Evolutionary conservation across 2,329 filamentous ascomycete species (phyloP).

Genomic region (Penicillium brevicompactum): DNA sequence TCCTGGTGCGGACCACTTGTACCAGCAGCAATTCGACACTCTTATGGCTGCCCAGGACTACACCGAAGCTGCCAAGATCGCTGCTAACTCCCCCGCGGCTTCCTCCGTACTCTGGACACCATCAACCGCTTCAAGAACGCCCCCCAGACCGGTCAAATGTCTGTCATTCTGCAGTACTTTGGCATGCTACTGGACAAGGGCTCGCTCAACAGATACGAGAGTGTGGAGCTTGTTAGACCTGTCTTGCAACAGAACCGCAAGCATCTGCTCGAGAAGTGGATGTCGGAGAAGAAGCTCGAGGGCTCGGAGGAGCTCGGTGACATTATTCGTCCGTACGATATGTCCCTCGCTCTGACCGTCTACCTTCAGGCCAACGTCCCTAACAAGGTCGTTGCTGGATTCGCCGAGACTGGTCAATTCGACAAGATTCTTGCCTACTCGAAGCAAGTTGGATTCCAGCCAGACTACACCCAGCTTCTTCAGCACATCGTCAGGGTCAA

Average conservation of each 20-base stretch:
- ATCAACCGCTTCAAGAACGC: conserved; percentile 94
- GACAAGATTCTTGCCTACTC: conserved; percentile 95
- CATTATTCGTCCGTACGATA: conserved; percentile 84
- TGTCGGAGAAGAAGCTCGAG: conserved; percentile 92
- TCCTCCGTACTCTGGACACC: conserved; percentile 89
- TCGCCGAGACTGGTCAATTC: conserved; percentile 94
- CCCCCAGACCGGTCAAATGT: conserved; percentile 73
- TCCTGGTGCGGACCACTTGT: conserved; percentile 90
- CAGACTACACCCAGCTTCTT: conserved; percentile 90
- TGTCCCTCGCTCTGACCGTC: conserved; percentile 82
- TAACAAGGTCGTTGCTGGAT: conserved; percentile 91
- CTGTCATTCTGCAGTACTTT: conserved; percentile 95
- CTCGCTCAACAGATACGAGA: conserved; percentile 87
- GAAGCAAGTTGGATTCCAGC: conserved; percentile 80
- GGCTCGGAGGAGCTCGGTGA: conserved; percentile 97
- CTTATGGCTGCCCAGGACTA: conserved; percentile 79
- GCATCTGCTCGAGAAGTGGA: conserved; percentile 96
- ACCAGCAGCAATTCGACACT: conserved; percentile 89
- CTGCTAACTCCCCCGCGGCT: conserved; percentile 93
- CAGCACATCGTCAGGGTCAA: conserved; percentile 91
- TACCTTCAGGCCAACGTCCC: conserved; percentile 89
- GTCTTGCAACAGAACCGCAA: conserved; percentile 93
- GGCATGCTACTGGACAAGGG: conserved; percentile 97
- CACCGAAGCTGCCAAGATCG: conserved; percentile 88
- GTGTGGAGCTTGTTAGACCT: conserved; percentile 87